Percentiles rank a stretch among this genome's conserved stretches.
phyloP scores from a whole-genome alignment of 148 eudicot species.

The Cornus kousa region DNA sequence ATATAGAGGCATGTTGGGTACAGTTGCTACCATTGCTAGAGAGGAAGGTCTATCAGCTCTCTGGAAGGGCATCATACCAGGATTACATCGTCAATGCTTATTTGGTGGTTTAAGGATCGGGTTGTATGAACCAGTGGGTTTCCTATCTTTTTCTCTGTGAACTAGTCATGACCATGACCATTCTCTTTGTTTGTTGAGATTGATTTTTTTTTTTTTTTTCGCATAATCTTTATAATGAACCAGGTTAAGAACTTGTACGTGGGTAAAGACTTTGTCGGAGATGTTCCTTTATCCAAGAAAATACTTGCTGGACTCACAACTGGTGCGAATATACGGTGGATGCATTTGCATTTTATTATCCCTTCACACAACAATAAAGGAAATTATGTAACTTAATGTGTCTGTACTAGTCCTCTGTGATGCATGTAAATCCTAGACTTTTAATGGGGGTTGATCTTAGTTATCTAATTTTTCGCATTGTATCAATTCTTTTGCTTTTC shows the following conservation, averaged over 20 bases:
- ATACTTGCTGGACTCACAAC: slow-evolving; percentile 93
- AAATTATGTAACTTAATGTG: neutral
- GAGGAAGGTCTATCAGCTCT: slow-evolving; percentile 88
- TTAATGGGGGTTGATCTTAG: neutral
- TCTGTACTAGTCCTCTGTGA: neutral
- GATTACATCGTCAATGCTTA: slow-evolving; percentile 92
- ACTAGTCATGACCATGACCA: neutral
- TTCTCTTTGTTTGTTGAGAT: neutral
- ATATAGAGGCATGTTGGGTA: slow-evolving; percentile 88
- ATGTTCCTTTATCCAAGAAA: slow-evolving; percentile 84
- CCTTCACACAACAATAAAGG: neutral
- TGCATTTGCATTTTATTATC: neutral
- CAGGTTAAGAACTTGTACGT: slow-evolving; percentile 83
- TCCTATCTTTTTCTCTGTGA: neutral
- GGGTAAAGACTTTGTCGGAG: slow-evolving; percentile 89
- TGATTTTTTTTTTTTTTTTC: slow-evolving; percentile 5
- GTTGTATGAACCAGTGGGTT: slow-evolving; percentile 90
- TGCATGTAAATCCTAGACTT: neutral
- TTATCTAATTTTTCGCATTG: neutral
- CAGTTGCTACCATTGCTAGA: slow-evolving; percentile 83
- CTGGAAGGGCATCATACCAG: slow-evolving; percentile 98
- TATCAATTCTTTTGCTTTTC: neutral
- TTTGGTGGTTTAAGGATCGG: slow-evolving; percentile 95
- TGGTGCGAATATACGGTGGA: slow-evolving; percentile 40
- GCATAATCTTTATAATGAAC: slow-evolving; percentile 8